Evolutionary conservation across 2,329 filamentous ascomycete genomes (phyloP), one percentile per base, ranked within the genome.

Genomic region (Ophiostoma montium): DNA sequence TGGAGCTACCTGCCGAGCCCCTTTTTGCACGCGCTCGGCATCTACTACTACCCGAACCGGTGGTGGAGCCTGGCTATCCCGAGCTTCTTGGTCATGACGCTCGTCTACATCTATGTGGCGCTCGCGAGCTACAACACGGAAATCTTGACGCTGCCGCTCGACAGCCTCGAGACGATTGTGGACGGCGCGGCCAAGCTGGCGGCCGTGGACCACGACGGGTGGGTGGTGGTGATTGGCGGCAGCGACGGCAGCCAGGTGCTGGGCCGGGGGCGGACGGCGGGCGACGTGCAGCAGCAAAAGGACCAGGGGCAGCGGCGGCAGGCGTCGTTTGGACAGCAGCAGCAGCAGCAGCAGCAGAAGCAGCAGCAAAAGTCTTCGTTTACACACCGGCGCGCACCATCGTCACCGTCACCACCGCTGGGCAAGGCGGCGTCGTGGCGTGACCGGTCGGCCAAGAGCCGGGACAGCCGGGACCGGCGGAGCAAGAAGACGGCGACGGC

Each of bases 31-130:
- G 86, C 86, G 52, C 75, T 98, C 50, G 90, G 92, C 18, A 94
- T 98, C 51, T 82, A 88, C 67, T 96, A 96, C 71, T 98, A 95
- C 60, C 92, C 92, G 1, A 88, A 95, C 64, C 80, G 92, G 44
- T 98, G 92, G 92, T 98, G 92, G 92, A 86, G 86, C 44, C 75
- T 98, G 18, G 92, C 92, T 1, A 80, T 95, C 13, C 92, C 92
- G 0, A 82, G 85, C 6, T 96, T 88, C 70, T 70, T 95, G 31
- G 89, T 95, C 49, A 89, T 92, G 75, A 68, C 82, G 42, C 72
- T 96, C 32, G 75, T 92, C 23, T 98, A 94, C 67, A 94, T 95
- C 55, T 98, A 95, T 66, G 80, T 95, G 10, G 92, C 92, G 36
- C 76, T 98, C 33, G 88, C 89, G 43, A 75, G 78, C 43, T 96